Conservation (phyloP, 2,329 filamentous ascomycete genomes). For the Plectosphaerella cucumerina region DNA sequence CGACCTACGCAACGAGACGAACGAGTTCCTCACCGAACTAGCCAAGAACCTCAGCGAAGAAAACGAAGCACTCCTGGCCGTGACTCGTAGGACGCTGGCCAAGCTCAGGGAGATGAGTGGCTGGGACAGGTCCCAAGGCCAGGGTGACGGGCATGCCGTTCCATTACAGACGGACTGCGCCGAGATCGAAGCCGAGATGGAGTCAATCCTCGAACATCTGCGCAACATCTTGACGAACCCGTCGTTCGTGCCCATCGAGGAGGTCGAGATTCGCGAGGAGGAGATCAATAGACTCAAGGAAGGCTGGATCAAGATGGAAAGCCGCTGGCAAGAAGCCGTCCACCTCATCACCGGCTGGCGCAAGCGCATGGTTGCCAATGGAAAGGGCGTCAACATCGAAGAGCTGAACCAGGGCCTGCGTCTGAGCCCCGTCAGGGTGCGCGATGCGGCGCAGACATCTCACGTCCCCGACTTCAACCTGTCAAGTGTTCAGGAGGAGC, state of each 20-base stretch:
- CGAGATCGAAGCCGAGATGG: conserved; percentile 71
- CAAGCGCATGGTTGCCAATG: conserved; percentile 68
- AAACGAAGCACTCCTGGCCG: conserved; percentile 74
- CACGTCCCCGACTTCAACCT: conserved; percentile 33
- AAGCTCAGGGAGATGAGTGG: conserved; percentile 69
- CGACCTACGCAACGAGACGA: conserved; percentile 80
- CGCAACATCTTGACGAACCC: conserved; percentile 86
- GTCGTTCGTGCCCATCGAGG: conserved; percentile 92
- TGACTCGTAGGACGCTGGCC: conserved; percentile 67
- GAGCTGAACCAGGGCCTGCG: conserved; percentile 65
- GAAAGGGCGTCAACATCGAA: conserved; percentile 64
- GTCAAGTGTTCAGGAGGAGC: conserved; percentile 20
- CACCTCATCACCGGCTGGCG: conserved; percentile 91
- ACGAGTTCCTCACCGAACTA: conserved; percentile 81
- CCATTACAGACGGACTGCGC: conserved; percentile 40
- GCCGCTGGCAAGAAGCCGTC: conserved; percentile 83
- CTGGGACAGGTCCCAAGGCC: conserved; percentile 27
- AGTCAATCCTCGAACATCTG: conserved; percentile 74
- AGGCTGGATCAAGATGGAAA: conserved; percentile 93
- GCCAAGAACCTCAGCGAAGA: conserved; percentile 84
- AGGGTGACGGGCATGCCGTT: conserved; percentile 22
- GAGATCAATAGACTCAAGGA: conserved; percentile 80
- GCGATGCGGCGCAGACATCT: conserved; percentile 44
- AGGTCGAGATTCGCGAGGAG: conserved; percentile 87
- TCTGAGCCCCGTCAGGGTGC: conserved; percentile 54